Base-by-base conservation (phyloP, 768 basidiomycete genomes). In the Coprinellus micaceus region DNA sequence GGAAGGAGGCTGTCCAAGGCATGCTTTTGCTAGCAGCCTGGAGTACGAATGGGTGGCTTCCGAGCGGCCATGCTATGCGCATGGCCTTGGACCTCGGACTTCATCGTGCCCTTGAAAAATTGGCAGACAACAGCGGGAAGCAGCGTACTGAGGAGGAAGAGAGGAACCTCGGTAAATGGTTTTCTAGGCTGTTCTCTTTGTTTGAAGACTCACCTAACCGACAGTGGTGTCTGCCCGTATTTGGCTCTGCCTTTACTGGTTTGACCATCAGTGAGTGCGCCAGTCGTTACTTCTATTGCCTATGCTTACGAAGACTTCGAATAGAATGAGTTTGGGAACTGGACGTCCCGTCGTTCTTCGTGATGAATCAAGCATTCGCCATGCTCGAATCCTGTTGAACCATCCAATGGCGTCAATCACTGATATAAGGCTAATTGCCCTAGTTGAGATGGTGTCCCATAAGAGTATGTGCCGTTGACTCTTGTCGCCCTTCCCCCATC, bases 191-290 rank as follows among this genome's bases (percentile, higher is more conserved):
- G 58, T 33, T 55, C 33, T 17, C 50, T 39, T 52, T 50, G 17
- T 12, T 36, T 57, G 24, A 47, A 60, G 40, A 59, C 50, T 37
- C 48, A 50, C 30, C 45, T 6, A 15, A 41, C 19, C 10, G 17
- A 22, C 65, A 91, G 91, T 96, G 45, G 88, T 96, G 6, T 94
- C 93, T 58, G 91, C 93, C 2, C 82, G 94, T 50, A 93, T 95
- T 59, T 97, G 94, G 94, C 76, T 95, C 57, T 94, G 93, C 67
- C 80, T 96, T 41, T 96, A 95, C 68, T 93, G 93, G 91, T 93
- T 96, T 64, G 94, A 96, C 74, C 94, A 94, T 73, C 90, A 94
- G 91, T 92, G 64, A 59, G 88, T 77, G 44, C 48, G 51, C 52
- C 53, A 9, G 9, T 36, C n/a, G 30, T 40, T 7, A n/a, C 43